Evolutionary conservation across 345 rosid species (phyloP).

Genomic region (Hypericum androsaemum): DNA sequence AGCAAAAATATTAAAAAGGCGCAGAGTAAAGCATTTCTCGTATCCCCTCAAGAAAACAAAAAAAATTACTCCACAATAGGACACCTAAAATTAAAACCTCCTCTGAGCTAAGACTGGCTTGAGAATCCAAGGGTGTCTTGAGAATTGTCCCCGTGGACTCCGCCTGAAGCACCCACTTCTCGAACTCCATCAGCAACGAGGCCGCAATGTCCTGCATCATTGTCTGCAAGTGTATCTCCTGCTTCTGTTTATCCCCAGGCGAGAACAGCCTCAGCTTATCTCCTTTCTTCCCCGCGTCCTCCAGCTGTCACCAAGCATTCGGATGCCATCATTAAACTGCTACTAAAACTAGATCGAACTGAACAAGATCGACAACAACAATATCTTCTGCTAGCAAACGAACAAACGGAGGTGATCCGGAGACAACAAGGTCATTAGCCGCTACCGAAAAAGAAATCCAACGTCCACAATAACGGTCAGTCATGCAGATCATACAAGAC

Average conservation of each 20-base stretch:
- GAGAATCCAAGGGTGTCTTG: constrained; percentile 97
- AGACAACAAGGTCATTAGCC: too few species aligned
- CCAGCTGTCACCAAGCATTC: constrained; percentile 59
- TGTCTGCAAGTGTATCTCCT: constrained; percentile 84
- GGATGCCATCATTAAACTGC: too few species aligned
- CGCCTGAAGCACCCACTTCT: constrained; percentile 84
- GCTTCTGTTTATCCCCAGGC: constrained; percentile 74
- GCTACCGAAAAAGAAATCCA: too few species aligned
- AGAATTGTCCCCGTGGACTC: constrained; percentile 89
- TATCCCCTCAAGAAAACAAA: too few species aligned
- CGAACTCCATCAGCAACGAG: constrained; percentile 83
- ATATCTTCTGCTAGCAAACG: too few species aligned
- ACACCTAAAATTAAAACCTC: constrained; percentile 96
- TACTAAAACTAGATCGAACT: too few species aligned
- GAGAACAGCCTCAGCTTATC: constrained; percentile 70
- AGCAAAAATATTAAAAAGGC: constrained; percentile 12
- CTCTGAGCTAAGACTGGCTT: constrained; percentile 97
- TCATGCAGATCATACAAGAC: too few species aligned
- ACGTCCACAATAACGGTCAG: too few species aligned
- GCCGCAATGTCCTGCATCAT: constrained; percentile 98
- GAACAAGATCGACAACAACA: too few species aligned
- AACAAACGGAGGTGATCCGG: too few species aligned
- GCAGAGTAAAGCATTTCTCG: too few species aligned
- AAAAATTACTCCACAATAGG: too few species aligned
- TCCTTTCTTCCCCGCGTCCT: constrained; percentile 56